These are phyloP conservation scores for Tolypocladium nubicola DNA, from an alignment of 2,329 filamentous ascomycete genomes.

Conservation along the genomic window DNA sequence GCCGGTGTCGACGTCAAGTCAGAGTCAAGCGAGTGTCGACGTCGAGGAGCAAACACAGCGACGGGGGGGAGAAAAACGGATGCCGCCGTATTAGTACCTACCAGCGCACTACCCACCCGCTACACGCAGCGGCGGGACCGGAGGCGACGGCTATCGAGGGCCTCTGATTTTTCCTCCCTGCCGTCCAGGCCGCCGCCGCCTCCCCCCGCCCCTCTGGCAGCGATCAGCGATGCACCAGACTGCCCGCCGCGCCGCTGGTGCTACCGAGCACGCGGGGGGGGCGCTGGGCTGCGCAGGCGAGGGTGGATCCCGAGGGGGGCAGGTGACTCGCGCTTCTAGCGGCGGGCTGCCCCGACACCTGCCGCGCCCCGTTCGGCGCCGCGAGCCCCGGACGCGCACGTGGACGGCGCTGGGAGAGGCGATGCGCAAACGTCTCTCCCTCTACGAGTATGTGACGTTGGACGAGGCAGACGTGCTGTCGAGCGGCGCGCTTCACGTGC, in stretches of 20 bases:
- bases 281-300: neutral
- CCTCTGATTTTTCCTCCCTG: neutral
- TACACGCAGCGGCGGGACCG: neutral
- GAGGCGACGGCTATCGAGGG: constrained; percentile 1
- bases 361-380: neutral
- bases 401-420: neutral
- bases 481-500: neutral
- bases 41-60: too few relatives aligned
- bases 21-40: neutral
- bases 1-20: neutral
- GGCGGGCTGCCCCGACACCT: neutral
- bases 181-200: neutral
- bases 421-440: neutral
- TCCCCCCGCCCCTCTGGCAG: too few relatives aligned
- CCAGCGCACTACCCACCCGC: too few relatives aligned
- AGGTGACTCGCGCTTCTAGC: neutral
- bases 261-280: neutral
- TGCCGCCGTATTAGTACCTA: neutral
- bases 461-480: neutral
- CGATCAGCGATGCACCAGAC: neutral
- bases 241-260: neutral
- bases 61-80: neutral
- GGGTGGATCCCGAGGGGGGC: neutral
- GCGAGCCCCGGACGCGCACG: neutral
- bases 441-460: too few relatives aligned